Evolutionary conservation across 345 rosid species (phyloP).

Genomic region (Excoecaria agallocha): DNA sequence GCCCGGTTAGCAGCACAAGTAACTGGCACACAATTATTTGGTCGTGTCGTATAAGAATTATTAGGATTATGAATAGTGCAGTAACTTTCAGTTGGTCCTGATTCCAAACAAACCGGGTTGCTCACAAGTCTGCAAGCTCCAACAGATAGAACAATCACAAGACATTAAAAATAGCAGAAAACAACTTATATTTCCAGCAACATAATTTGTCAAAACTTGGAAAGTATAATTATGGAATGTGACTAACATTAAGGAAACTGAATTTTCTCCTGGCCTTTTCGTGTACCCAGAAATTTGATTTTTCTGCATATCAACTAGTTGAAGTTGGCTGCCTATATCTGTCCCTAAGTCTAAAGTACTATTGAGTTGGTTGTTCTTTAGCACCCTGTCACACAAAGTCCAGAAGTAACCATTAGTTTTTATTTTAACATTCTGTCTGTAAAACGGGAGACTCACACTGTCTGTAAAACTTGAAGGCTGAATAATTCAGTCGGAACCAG

Average conservation of each 20-base stretch:
- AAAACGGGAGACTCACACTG: constrained; percentile 61
- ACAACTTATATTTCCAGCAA: background rate
- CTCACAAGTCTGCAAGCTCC: constrained; percentile 51
- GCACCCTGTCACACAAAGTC: constrained; percentile 34
- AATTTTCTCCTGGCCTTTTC: constrained; percentile 8
- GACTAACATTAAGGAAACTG: constrained; percentile 45
- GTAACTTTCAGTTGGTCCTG: constrained; percentile 27
- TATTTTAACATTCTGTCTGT: no score
- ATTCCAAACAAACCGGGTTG: constrained; percentile 60
- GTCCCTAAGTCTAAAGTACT: constrained; percentile 54
- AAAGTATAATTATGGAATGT: background rate
- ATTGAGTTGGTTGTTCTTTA: constrained; percentile 48
- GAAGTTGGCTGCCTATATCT: constrained; percentile 39
- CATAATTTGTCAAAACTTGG: background rate
- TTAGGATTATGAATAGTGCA: constrained; percentile 34
- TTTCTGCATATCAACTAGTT: constrained; percentile 48
- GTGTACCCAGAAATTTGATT: constrained; percentile 39
- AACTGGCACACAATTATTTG: constrained; percentile 38
- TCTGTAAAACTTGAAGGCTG: constrained; percentile 53
- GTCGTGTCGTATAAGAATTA: constrained; percentile 38
- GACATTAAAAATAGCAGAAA: background rate
- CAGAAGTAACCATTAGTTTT: background rate
- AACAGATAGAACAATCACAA: background rate
- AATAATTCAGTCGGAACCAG: constrained; percentile 51
- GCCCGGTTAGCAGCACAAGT: constrained; percentile 34